A percentile compares a stretch with the other conserved stretches of the same genome.
Conservation (phyloP, 345 rosid genomes). For the Fremontodendron californicum region DNA sequence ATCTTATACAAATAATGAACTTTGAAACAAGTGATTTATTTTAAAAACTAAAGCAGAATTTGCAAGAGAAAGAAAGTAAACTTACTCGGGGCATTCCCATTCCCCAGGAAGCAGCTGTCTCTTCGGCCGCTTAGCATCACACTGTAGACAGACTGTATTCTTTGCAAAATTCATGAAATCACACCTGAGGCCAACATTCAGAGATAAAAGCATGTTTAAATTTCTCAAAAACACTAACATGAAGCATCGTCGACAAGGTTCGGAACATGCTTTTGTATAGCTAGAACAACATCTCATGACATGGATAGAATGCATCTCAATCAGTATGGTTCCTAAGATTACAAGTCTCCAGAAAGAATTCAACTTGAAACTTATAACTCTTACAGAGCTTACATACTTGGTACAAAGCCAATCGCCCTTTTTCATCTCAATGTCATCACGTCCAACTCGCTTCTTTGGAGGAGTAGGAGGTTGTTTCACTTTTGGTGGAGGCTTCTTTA, state of each 20-base stretch:
- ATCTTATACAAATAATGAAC: not conserved
- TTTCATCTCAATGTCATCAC: constrained; percentile 97
- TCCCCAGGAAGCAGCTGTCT: constrained; percentile 98
- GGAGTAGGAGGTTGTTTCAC: constrained; percentile 97
- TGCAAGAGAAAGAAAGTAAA: constrained; percentile 8
- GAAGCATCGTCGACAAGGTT: not conserved
- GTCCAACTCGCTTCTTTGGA: constrained; percentile 82
- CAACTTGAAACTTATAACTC: not conserved
- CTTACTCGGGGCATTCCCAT: constrained; percentile 99
- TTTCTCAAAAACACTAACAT: not conserved
- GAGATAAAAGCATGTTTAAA: not conserved
- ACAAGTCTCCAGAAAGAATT: not conserved
- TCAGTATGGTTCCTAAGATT: not conserved
- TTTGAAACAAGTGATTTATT: not conserved
- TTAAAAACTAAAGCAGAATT: not conserved
- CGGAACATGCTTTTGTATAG: not conserved
- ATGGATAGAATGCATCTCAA: not conserved
- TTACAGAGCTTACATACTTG: constrained; percentile 50
- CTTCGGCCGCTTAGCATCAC: constrained; percentile 96
- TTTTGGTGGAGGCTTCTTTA: constrained; percentile 84
- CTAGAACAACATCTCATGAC: not conserved
- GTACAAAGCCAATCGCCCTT: constrained; percentile 98
- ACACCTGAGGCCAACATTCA: constrained; percentile 50
- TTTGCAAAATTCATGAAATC: constrained; percentile 98
- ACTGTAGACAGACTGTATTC: constrained; percentile 85